Evolutionary conservation across 257 asterid genomes (phyloP).

Genomic region (Petrea volubilis): DNA sequence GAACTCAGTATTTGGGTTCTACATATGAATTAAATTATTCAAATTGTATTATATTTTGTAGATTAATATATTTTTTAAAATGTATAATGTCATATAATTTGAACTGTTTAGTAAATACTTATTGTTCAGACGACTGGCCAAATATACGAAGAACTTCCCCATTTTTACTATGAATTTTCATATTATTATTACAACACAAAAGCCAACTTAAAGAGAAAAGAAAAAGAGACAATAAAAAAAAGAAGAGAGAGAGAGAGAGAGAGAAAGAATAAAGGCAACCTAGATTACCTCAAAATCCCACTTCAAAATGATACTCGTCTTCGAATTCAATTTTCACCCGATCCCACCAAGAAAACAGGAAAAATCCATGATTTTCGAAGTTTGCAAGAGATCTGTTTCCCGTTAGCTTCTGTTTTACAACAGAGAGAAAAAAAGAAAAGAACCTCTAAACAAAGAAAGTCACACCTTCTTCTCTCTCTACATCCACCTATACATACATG

Average conservation of each 20-base stretch:
- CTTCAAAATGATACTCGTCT: not conserved
- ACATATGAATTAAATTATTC: no score
- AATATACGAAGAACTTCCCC: no score
- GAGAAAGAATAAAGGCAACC: slow-evolving; percentile 1
- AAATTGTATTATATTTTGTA: no score
- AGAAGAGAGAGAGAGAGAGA: not conserved
- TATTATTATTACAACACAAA: not conserved
- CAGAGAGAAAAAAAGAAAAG: slow-evolving; percentile 18
- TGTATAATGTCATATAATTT: no score
- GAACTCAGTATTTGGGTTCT: no score
- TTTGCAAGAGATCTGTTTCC: slow-evolving; percentile 39
- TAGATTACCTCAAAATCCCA: slow-evolving; percentile 17
- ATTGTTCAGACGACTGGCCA: no score
- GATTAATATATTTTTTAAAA: no score
- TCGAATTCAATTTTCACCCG: not conserved
- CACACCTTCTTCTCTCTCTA: not conserved
- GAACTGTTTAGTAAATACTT: no score
- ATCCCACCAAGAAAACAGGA: slow-evolving; percentile 15
- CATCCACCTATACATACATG: not conserved
- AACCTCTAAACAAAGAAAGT: slow-evolving; percentile 8
- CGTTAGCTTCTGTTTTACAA: slow-evolving; percentile 42
- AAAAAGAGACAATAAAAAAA: not conserved
- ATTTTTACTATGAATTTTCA: not conserved
- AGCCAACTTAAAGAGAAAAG: not conserved
- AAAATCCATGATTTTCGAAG: slow-evolving; percentile 35